Evolutionary conservation across 768 basidiomycete species (phyloP).

Genomic region (Daedaleopsis nitida): DNA sequence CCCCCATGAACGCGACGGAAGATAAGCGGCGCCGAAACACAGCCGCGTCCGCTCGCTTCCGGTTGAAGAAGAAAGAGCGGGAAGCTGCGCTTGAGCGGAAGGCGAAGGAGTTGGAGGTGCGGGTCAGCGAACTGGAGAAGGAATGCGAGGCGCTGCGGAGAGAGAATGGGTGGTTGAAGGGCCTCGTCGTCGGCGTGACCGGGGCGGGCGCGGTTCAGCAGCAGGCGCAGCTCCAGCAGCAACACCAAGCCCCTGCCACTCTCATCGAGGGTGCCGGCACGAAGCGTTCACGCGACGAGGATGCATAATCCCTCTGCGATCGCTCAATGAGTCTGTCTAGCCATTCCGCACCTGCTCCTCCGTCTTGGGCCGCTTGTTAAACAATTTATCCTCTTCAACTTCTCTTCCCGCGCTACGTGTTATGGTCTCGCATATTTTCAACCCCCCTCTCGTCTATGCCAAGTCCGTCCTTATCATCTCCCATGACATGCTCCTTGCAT

Average conservation of each 20-base stretch:
- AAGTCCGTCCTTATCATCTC: background rate
- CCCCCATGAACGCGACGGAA: constrained; percentile 58
- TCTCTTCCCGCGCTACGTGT: background rate
- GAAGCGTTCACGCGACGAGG: constrained; percentile 18
- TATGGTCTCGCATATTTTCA: constrained; percentile 1
- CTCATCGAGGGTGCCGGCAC: constrained; percentile 2
- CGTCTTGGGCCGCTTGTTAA: constrained; percentile 9
- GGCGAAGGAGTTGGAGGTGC: constrained; percentile 80
- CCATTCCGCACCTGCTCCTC: background rate
- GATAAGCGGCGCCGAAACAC: constrained; percentile 95
- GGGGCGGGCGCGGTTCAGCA: constrained; percentile 54
- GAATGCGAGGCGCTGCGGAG: constrained; percentile 87
- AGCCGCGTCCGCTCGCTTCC: constrained; percentile 90
- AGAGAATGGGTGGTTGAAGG: constrained; percentile 93
- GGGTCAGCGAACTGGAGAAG: constrained; percentile 81
- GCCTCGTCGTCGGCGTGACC: constrained; percentile 85
- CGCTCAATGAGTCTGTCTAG: background rate
- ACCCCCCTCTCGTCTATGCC: background rate
- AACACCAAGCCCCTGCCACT: constrained; percentile 6
- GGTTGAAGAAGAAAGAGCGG: constrained; percentile 94
- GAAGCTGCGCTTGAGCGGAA: constrained; percentile 86
- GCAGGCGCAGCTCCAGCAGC: constrained; percentile 24
- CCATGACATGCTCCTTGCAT: background rate
- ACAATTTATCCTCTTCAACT: constrained; percentile 7
- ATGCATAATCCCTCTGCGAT: background rate